Evolutionary conservation across 2,329 filamentous ascomycete genomes (phyloP), one percentile per base, ranked within the genome.

Genomic region (Botrytis fabae): DNA sequence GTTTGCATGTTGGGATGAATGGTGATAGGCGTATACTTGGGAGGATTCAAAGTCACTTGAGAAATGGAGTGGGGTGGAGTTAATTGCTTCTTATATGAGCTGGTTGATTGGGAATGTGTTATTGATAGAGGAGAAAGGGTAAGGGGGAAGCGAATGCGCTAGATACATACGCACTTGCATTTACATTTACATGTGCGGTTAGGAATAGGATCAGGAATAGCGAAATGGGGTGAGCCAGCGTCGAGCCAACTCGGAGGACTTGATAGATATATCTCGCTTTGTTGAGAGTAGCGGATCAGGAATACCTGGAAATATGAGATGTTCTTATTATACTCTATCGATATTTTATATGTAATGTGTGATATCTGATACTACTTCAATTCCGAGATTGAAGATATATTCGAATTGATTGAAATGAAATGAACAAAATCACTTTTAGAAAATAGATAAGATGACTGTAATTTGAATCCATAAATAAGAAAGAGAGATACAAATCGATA

Each of bases 81-180:
- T 57, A 42, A 57, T 68, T 68, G 64, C 64, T 68, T 68, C 18
- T 54, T 54, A 42, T 28, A 42, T n/a, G 51, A 22, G 48, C 64
- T 68, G 64, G 46, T 35, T 57, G n/a, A 25, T 38, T 57, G 64
- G 46, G 35, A 54, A 28, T 20, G 25, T 68, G 18, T 20, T 16
- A 20, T n/a, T 20, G n/a, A 28, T n/a, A 42, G 18, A 63, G 40
- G 61, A 59, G 54, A n/a, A 61, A 22, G 48, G 48, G 48, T 5
- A 35, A 35, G 54, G 54, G 20, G 54, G 16, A 25, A 44, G 40
- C 16, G 14, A 44, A 9, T 20, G n/a, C n/a, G 42, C 16, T 42
- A 62, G 25, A 63, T 32, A 63, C 40, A 8, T 62, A 42, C 7
- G 60, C 60, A 62, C 40, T 28, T 42, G 38, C 60, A 44, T 63